phyloP scores from a whole-genome alignment of 208 protist genomes.

The Herpetomonas samuelpessoai region DNA sequence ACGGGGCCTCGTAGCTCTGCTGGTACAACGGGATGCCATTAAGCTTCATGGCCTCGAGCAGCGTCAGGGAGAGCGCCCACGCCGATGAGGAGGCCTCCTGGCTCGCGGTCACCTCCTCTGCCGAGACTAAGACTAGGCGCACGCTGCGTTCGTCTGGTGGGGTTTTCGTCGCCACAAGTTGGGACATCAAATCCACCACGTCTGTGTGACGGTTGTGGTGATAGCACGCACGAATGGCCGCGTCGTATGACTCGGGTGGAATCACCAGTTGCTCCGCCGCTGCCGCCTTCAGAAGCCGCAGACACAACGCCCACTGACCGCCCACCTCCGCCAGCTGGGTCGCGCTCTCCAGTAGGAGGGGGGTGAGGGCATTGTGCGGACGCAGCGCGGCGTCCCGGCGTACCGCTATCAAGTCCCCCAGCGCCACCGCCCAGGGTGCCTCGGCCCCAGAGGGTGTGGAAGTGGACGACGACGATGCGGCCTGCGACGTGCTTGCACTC shows the following conservation, averaged over 20 bases:
- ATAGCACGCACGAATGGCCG: slow-evolving; percentile 58
- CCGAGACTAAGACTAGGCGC: slow-evolving; percentile 38
- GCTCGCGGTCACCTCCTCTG: slow-evolving; percentile 50
- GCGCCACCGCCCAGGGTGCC: slow-evolving; percentile 36
- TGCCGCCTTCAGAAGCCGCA: slow-evolving; percentile 38
- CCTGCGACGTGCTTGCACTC: not conserved
- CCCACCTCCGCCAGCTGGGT: slow-evolving; percentile 44
- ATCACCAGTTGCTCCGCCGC: slow-evolving; percentile 39
- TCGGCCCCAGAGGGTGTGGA: not conserved
- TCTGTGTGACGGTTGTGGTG: slow-evolving; percentile 25
- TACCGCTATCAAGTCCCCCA: slow-evolving; percentile 39
- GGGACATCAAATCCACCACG: slow-evolving; percentile 44
- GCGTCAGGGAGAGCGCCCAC: slow-evolving; percentile 48
- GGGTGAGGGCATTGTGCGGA: slow-evolving; percentile 39
- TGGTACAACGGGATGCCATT: slow-evolving; percentile 68
- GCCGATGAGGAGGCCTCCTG: slow-evolving; percentile 10
- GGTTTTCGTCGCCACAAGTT: slow-evolving; percentile 43
- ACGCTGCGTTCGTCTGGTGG: slow-evolving; percentile 66
- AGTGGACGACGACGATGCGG: not conserved
- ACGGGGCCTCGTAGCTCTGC: slow-evolving; percentile 69
- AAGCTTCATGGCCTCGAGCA: slow-evolving; percentile 53
- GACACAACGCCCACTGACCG: slow-evolving; percentile 47
- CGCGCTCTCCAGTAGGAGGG: slow-evolving; percentile 46
- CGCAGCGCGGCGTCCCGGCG: slow-evolving; percentile 24
- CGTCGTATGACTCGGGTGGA: slow-evolving; percentile 66